Evolutionary conservation across 345 rosid genomes (phyloP), one percentile per base, ranked within the genome.

Genomic region (Hibiscus tridactylites): DNA sequence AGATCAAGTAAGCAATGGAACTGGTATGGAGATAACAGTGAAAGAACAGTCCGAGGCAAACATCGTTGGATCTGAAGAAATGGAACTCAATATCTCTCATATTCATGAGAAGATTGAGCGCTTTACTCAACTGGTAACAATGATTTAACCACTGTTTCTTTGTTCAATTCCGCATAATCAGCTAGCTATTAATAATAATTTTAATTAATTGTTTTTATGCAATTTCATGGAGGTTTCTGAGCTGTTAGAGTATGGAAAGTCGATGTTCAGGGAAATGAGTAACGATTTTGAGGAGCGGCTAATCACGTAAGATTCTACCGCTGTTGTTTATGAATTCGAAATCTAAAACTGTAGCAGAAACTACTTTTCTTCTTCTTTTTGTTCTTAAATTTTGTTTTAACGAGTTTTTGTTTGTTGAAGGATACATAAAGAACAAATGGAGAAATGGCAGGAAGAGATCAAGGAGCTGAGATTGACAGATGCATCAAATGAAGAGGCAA

Each of bases 401-500:
- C 13, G 10, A 16, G 42, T 6, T 37, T 58, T 57, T 71, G 44
- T 42, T 61, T 54, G 53, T 53, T 86, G 60, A 56, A 92, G 97
- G 89, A 80, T 90, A 64, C 93, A 90, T 71, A 88, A 80, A 85
- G 97, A 95, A 74, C 85, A 86, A 50, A 81, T 89, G 67, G 96
- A 88, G 77, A 90, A 86, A 79, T 95, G 99, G 98, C 94, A 92
- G 75, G 96, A 90, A 19, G 96, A 92, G 83, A 86, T 90, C 73
- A 89, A 85, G 81, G 97, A 88, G 76, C 66, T 92, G 75, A 82
- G 88, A 61, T 56, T 87, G 81, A 82, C 87, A 47, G 98, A 95
- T 83, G 85, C 82, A 67, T 81, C 92, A 24, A 95, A 92, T 74
- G 93, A 92, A 81, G 92, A 95, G 79, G 81, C 82, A 68, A 73